Percentiles rank a stretch among this genome's conserved stretches.
phyloP scores from a whole-genome alignment of 2,329 filamentous ascomycete genomes.

The Moelleriella libera region DNA sequence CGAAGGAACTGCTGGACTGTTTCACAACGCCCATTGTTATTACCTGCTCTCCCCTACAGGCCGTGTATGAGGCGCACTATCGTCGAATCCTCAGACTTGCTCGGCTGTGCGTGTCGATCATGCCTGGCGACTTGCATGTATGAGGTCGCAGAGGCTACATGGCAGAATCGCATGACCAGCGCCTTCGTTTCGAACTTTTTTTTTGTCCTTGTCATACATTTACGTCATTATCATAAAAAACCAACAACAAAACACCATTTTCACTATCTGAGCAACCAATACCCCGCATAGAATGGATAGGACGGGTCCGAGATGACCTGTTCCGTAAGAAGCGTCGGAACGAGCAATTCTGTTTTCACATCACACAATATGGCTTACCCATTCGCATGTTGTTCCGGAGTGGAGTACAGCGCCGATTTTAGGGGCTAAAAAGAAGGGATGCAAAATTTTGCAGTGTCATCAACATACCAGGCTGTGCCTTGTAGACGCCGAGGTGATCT shows the following conservation, averaged over 20 bases:
- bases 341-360: constrained; percentile 7
- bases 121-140: no score
- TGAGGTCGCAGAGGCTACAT: no score
- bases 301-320: constrained; percentile 8
- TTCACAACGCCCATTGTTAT: no score
- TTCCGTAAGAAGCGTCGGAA: constrained; percentile 12
- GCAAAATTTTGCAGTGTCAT: no score
- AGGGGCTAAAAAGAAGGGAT: no score
- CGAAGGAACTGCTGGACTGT: no score
- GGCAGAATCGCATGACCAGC: constrained; percentile 7
- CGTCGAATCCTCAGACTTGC: no score
- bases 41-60: no score
- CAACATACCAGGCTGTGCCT: not conserved
- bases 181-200: constrained; percentile 8
- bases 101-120: no score
- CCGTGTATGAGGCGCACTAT: no score
- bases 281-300: constrained; percentile 22
- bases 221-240: not conserved
- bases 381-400: not conserved
- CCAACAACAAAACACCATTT: no score
- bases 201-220: constrained; percentile 3
- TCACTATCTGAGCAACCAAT: constrained; percentile 9
- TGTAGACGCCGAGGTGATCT: not conserved
- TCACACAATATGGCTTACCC: no score
- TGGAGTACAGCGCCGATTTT: not conserved